phyloP scores from a whole-genome alignment of 1,139 yeast species.

The Hyphopichia buzzinii region DNA sequence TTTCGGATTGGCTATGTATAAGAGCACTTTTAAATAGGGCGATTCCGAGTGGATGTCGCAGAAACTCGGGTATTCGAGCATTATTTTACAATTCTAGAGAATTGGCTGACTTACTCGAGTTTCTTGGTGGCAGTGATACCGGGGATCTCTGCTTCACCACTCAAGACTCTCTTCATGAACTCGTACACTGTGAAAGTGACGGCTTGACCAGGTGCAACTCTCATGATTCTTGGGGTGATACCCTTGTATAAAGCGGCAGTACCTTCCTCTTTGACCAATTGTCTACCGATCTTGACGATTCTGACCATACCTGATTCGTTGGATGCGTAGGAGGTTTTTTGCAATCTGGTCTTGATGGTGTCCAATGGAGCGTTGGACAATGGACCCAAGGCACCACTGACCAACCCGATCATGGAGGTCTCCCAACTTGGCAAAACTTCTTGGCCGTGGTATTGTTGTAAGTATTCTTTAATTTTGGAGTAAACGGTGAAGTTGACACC shows the following conservation, averaged over 20 bases:
- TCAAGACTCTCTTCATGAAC: slow-evolving; percentile 71
- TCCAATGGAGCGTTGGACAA: slow-evolving; percentile 97
- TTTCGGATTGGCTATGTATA: no score
- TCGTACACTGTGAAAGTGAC: slow-evolving; percentile 97
- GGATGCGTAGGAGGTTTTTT: slow-evolving; percentile 75
- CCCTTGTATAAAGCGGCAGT: slow-evolving; percentile 87
- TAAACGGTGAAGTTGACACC: slow-evolving; percentile 98
- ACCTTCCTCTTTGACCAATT: slow-evolving; percentile 87
- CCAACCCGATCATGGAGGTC: slow-evolving; percentile 85
- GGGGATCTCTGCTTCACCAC: slow-evolving; percentile 26
- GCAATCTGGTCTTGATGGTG: slow-evolving; percentile 95
- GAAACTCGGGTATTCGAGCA: no score
- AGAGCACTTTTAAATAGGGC: no score
- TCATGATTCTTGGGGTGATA: slow-evolving; percentile 97
- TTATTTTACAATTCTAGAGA: no score
- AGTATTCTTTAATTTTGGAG: slow-evolving; percentile 73
- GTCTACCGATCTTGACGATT: slow-evolving; percentile 77
- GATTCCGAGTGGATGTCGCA: no score
- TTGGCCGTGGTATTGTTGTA: slow-evolving; percentile 63
- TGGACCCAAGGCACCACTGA: slow-evolving; percentile 97
- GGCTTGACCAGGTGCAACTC: slow-evolving; percentile 99
- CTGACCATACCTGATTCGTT: slow-evolving; percentile 73
- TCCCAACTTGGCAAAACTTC: slow-evolving; percentile 87
- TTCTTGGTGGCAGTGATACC: slow-evolving; percentile 18
- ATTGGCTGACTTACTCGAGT: slow-evolving; percentile 10